Conservation (phyloP, 2,329 filamentous ascomycete genomes). For the Aspergillus quadrilineatus region DNA sequence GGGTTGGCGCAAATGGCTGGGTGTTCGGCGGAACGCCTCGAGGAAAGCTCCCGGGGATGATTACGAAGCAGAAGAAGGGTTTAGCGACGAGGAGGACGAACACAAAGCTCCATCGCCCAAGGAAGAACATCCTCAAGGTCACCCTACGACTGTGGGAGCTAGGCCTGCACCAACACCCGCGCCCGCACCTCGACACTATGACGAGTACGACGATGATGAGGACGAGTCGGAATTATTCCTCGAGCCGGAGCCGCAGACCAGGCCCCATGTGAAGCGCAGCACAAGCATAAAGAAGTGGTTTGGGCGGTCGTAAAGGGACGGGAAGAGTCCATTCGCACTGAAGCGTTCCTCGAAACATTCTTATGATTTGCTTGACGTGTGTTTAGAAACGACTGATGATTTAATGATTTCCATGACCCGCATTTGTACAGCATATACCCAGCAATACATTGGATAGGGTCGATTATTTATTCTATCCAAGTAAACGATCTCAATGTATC, state of each 20-base stretch:
- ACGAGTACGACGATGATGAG: conserved; percentile 11
- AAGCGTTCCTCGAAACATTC: conserved; percentile 12
- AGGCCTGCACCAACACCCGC: neutral
- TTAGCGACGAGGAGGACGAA: conserved; percentile 23
- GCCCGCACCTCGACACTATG: neutral
- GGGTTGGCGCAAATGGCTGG: conserved; percentile 42
- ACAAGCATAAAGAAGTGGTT: conserved; percentile 32
- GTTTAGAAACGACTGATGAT: conserved; percentile 11
- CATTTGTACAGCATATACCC: conserved; percentile 8
- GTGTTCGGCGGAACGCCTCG: conserved; percentile 31
- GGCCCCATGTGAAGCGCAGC: conserved; percentile 20
- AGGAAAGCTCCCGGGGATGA: conserved; percentile 19
- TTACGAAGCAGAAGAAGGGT: conserved; percentile 21
- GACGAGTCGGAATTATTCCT: conserved; percentile 8
- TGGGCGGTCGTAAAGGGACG: conserved; percentile 21
- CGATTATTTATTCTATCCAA: neutral
- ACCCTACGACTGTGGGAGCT: neutral
- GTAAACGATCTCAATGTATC: neutral
- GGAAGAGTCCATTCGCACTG: conserved; percentile 8
- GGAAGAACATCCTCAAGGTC: neutral
- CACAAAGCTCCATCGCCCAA: conserved; percentile 6
- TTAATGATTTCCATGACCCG: conserved; percentile 6
- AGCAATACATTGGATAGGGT: conserved; percentile 1
- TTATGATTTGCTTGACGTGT: neutral
- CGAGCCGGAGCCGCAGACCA: conserved; percentile 16